Evolutionary conservation across 305 asterid species (phyloP).

Genomic region (Solanum aculeatissimum): DNA sequence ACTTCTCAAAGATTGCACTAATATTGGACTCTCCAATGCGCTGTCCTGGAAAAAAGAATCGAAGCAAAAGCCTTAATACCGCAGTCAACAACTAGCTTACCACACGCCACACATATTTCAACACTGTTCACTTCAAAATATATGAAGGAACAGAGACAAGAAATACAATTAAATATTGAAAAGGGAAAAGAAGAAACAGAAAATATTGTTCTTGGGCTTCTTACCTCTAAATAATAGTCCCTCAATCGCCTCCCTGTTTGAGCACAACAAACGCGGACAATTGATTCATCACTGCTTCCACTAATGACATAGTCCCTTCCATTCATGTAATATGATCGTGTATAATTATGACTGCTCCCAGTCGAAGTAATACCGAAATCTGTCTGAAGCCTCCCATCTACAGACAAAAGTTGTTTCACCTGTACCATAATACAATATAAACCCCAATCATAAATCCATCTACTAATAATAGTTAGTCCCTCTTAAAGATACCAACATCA

Average conservation of each 20-base stretch:
- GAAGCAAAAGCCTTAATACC: background rate
- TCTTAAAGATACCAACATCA: no score
- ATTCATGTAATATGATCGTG: constrained; percentile 79
- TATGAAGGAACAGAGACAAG: background rate
- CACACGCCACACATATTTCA: background rate
- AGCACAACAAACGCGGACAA: constrained; percentile 59
- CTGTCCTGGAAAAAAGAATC: constrained; percentile 22
- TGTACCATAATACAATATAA: constrained; percentile 1
- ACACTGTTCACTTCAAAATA: background rate
- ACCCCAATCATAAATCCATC: background rate
- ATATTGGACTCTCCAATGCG: constrained; percentile 32
- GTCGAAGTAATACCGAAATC: constrained; percentile 60
- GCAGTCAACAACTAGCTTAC: background rate
- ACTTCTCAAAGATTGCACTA: constrained; percentile 73
- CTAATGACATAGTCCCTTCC: constrained; percentile 66
- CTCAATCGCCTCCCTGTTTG: constrained; percentile 65
- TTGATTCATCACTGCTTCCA: constrained; percentile 72
- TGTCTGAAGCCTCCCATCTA: constrained; percentile 57
- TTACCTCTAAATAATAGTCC: constrained; percentile 54
- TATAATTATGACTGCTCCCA: constrained; percentile 63
- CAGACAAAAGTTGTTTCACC: constrained; percentile 72
- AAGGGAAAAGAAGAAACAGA: background rate
- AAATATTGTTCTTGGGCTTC: background rate
- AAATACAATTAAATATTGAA: background rate
- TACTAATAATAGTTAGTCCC: no score